Evolutionary conservation across 192 early-diverging fungal species (phyloP), one percentile per base, ranked within the genome.

Genomic region (Umbelopsis isabellina): DNA sequence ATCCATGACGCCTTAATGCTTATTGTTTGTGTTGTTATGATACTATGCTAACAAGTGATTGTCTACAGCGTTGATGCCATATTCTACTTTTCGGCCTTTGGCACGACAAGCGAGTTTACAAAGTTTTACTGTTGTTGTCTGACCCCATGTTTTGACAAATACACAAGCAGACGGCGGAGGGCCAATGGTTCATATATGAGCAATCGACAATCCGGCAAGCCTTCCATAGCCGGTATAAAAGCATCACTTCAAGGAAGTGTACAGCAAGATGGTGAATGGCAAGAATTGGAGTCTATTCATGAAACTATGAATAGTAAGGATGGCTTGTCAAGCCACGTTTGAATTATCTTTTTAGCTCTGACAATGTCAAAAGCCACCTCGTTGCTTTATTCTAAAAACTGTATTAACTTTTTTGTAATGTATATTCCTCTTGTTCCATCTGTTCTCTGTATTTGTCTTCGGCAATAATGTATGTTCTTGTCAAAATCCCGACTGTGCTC

Each of bases 231-330:
- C 1, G 27, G 55, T 8, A 27, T 61, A 25, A 61, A 61, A n/a
- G 12, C 18, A 8, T 33, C 55, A 8, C 13, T 61, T 35, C 25
- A 22, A 8, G 25, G 13, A 5, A 25, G 30, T 25, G 30, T 0
- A 18, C 23, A 61, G 13, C 55, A 22, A 4, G 55, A 61, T 16
- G 55, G 55, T 2, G 55, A 61, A 33, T 61, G 55, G 55, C 55
- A 35, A 61, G 55, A 61, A 30, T 16, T 61, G 27, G 55, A 33
- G 3, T 61, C 55, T 4, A 16, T 35, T 16, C 25, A 27, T 61
- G 55, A 61, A 25, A 22, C 10, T 7, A 33, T 13, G 27, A 30
- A 33, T 35, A 35, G 55, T 15, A 35, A 61, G 12, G 7, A 61
- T 18, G 18, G 33, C 30, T n/a, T 15, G 4, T 25, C 55, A 8